These are phyloP conservation scores for Phytophthora multivora DNA, from an alignment of 352 stramenopile genomes.

Conservation along the genomic window DNA sequence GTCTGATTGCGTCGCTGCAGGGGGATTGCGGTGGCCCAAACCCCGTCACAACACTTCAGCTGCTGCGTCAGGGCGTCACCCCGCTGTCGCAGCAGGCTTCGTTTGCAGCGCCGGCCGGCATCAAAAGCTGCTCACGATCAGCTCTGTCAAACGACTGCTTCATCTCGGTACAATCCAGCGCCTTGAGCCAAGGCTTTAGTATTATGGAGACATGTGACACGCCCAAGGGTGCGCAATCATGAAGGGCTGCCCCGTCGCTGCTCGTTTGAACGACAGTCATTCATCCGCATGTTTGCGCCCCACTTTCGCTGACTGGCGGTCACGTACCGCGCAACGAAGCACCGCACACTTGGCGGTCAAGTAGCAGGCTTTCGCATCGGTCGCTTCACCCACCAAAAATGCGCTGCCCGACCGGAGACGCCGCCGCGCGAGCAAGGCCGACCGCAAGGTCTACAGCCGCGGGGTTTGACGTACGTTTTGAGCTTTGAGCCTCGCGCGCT, in stretches of 20 bases:
- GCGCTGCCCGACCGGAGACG: background rate
- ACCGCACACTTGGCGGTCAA: constrained; percentile 16
- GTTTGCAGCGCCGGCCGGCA: background rate
- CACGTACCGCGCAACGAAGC: constrained; percentile 18
- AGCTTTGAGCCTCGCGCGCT: background rate
- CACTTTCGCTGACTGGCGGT: background rate
- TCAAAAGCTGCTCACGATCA: too few relatives aligned
- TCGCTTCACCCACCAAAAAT: constrained; percentile 19
- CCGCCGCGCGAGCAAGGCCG: background rate
- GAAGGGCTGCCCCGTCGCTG: constrained; percentile 1
- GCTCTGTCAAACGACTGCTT: too few relatives aligned
- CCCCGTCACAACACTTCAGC: constrained; percentile 3
- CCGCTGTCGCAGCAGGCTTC: background rate
- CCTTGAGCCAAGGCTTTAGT: too few relatives aligned
- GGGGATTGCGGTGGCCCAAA: background rate
- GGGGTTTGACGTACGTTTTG: background rate
- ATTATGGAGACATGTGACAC: constrained; percentile 12
- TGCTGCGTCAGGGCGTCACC: background rate
- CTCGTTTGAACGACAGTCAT: constrained; percentile 14
- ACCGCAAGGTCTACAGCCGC: background rate
- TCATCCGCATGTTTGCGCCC: constrained; percentile 1
- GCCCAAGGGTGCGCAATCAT: constrained; percentile 14
- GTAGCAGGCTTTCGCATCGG: background rate
- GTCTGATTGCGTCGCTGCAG: background rate
- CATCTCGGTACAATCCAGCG: too few relatives aligned